Conservation (phyloP, 768 basidiomycete genomes). For the Tephrocybe rancida region DNA sequence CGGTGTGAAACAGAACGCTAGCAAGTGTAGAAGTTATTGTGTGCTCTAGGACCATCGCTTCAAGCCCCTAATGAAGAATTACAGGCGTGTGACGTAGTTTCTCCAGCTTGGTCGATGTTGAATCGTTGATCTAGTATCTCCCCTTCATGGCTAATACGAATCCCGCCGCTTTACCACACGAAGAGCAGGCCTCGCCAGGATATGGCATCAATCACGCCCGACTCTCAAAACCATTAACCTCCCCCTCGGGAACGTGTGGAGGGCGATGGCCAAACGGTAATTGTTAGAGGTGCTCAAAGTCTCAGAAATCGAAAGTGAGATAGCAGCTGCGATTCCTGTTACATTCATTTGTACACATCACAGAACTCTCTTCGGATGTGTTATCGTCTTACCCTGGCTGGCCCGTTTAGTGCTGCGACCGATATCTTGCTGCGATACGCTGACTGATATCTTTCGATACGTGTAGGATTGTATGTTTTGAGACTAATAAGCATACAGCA, state of each 20-base stretch:
- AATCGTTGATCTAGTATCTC: slow-evolving; percentile 40
- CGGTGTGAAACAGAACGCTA: background rate
- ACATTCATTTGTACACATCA: too few species aligned
- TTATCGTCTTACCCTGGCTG: slow-evolving; percentile 56
- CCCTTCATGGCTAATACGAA: slow-evolving; percentile 58
- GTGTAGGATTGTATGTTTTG: too few species aligned
- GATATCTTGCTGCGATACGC: slow-evolving; percentile 70
- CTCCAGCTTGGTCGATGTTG: background rate
- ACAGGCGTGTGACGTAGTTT: slow-evolving; percentile 23
- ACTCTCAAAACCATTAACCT: slow-evolving; percentile 66
- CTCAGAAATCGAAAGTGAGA: too few species aligned
- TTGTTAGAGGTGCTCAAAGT: too few species aligned
- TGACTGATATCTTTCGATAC: too few species aligned
- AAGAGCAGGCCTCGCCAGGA: slow-evolving; percentile 53
- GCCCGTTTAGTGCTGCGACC: slow-evolving; percentile 73
- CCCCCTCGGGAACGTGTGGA: slow-evolving; percentile 65
- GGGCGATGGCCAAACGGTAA: too few species aligned
- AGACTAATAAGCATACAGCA: slow-evolving; percentile 61
- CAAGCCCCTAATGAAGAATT: slow-evolving; percentile 44
- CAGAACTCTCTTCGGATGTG: too few species aligned
- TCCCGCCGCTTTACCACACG: slow-evolving; percentile 26
- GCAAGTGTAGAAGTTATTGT: slow-evolving; percentile 38
- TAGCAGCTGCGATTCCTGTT: slow-evolving; percentile 69
- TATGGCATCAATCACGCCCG: slow-evolving; percentile 61
- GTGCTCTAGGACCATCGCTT: slow-evolving; percentile 41